Conservation (phyloP, 208 protist species). For the Leishmania braziliensis region DNA sequence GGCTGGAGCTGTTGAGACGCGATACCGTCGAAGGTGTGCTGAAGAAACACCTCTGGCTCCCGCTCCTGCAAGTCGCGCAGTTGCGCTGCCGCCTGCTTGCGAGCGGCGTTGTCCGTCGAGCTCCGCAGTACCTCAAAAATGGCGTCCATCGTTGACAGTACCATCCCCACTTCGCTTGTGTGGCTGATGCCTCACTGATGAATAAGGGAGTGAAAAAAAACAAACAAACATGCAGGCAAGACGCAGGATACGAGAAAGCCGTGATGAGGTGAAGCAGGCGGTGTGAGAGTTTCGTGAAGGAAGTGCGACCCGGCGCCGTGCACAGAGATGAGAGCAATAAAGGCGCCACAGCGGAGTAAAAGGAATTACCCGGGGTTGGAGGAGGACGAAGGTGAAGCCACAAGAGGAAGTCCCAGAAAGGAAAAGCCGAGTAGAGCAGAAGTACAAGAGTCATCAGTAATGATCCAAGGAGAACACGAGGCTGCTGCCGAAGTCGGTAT, state of each 20-base stretch:
- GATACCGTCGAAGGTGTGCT: constrained; percentile 56
- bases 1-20: constrained; percentile 21
- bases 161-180: background rate
- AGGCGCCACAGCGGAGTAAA: background rate
- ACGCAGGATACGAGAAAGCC: no score
- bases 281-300: background rate
- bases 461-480: background rate
- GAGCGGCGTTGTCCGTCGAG: constrained; percentile 62
- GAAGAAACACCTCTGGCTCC: constrained; percentile 63
- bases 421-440: background rate
- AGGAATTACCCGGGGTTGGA: background rate
- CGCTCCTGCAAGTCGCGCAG: constrained; percentile 59
- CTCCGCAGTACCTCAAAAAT: constrained; percentile 56
- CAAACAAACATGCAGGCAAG: background rate
- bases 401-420: background rate
- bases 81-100: constrained; percentile 54
- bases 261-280: background rate
- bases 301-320: background rate
- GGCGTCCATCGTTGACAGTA: constrained; percentile 46
- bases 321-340: background rate
- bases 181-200: background rate
- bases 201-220: background rate
- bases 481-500: background rate
- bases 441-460: background rate
- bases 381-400: background rate